Percentiles rank a stretch among this genome's conserved stretches.
phyloP scores from a whole-genome alignment of 2,329 filamentous ascomycete genomes.

The Verticillium dahliae region DNA sequence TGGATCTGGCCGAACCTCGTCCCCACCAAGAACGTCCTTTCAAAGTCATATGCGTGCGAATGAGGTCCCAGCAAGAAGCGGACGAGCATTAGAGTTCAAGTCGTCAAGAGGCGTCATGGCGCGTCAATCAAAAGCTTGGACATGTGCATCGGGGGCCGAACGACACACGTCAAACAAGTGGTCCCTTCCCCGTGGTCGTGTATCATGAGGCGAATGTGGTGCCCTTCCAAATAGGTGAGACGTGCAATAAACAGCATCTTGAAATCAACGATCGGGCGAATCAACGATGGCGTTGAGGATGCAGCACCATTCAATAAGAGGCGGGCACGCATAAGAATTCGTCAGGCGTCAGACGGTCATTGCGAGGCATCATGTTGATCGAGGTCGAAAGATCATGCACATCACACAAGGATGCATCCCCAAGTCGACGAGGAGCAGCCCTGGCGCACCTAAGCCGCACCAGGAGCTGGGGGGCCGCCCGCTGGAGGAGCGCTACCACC shows the following conservation, averaged over 20 bases:
- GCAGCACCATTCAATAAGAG: neutral
- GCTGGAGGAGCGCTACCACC: conserved; percentile 26
- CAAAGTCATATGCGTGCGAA: neutral
- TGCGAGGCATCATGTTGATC: conserved; percentile 12
- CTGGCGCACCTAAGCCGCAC: conserved; percentile 5
- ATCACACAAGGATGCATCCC: conserved; percentile 10
- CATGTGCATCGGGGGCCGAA: neutral
- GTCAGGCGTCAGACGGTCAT: conserved; percentile 1
- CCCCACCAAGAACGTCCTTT: neutral
- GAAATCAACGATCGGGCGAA: neutral
- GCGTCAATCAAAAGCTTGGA: neutral
- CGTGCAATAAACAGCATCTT: neutral
- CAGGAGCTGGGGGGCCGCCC: conserved; percentile 8
- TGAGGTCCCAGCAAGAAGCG: neutral
- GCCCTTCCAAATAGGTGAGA: neutral
- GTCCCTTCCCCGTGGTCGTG: neutral
- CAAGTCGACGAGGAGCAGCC: conserved; percentile 3
- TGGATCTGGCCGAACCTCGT: neutral
- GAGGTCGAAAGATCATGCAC: conserved; percentile 13
- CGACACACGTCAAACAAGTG: neutral
- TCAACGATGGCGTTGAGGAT: neutral
- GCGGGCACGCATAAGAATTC: neutral
- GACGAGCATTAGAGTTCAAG: neutral
- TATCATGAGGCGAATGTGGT: neutral
- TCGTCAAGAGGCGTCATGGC: neutral